Evolutionary conservation across 73 alveolate species (phyloP).

Genomic region (Urostyla sp.): DNA sequence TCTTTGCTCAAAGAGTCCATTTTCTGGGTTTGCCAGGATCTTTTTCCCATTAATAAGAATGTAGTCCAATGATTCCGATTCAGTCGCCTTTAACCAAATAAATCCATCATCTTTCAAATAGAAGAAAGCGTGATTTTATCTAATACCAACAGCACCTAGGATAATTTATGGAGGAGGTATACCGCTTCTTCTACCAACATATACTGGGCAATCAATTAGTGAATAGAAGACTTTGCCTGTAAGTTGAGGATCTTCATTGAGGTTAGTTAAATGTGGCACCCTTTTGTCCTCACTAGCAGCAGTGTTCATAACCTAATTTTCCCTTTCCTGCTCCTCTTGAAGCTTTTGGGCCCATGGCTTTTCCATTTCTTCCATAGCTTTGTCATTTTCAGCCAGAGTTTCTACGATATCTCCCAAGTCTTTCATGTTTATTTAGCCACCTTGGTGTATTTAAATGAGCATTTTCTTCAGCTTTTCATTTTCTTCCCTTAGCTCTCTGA

Average conservation of each 20-base stretch:
- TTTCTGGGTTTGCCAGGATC: constrained; percentile 36
- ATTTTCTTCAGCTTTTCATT: constrained; percentile 87
- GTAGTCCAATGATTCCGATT: constrained; percentile 60
- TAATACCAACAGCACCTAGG: constrained; percentile 84
- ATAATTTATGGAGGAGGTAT: constrained; percentile 55
- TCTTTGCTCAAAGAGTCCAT: constrained; percentile 46
- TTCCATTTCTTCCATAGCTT: constrained; percentile 81
- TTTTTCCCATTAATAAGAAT: constrained; percentile 85
- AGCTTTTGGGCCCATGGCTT: constrained; percentile 81
- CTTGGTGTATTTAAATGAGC: constrained; percentile 74
- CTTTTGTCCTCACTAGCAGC: constrained; percentile 45
- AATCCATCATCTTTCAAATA: constrained; percentile 65
- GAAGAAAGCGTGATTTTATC: constrained; percentile 78
- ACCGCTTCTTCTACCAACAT: constrained; percentile 45
- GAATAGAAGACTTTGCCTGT: constrained; percentile 61
- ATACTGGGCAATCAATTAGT: constrained; percentile 64
- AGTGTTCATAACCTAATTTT: constrained; percentile 71
- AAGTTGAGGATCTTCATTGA: constrained; percentile 94
- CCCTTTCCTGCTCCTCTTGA: constrained; percentile 69
- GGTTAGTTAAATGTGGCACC: constrained; percentile 85
- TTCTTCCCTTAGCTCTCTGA: constrained; percentile 94
- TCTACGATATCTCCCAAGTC: constrained; percentile 67
- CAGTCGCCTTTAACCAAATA: constrained; percentile 55
- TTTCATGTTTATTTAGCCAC: constrained; percentile 64
- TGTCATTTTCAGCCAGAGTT: constrained; percentile 71